Percentiles rank a stretch among this genome's conserved stretches.
phyloP scores from a whole-genome alignment of 257 asterid genomes.

The Striga asiatica region DNA sequence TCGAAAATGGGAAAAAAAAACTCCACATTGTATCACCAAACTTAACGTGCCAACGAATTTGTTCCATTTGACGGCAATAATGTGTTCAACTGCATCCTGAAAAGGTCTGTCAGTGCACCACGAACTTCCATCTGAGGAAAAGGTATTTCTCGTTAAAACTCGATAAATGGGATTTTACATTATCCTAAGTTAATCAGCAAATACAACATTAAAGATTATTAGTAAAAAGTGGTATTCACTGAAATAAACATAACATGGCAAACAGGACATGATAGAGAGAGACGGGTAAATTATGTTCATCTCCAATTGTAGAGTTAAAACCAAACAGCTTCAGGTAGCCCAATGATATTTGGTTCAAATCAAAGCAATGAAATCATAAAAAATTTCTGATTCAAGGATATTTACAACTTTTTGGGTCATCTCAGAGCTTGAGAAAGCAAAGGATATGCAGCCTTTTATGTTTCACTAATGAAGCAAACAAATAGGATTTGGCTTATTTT shows the following conservation, averaged over 20 bases:
- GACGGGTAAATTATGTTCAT: too few species aligned
- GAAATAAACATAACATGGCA: too few species aligned
- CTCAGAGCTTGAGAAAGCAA: not conserved
- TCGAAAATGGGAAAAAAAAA: not conserved
- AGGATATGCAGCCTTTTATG: not conserved
- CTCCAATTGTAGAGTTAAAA: too few species aligned
- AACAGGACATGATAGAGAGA: too few species aligned
- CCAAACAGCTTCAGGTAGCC: too few species aligned
- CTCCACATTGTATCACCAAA: not conserved
- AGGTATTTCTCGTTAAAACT: not conserved
- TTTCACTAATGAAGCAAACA: not conserved
- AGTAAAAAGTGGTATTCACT: too few species aligned
- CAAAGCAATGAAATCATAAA: not conserved
- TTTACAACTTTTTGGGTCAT: not conserved
- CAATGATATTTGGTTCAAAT: too few species aligned
- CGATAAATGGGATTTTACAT: not conserved
- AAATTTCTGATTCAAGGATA: not conserved
- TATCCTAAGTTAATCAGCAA: too few species aligned
- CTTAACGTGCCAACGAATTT: not conserved
- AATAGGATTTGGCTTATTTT: not conserved
- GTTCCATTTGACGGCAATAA: conserved; percentile 24
- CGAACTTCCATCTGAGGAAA: conserved; percentile 80
- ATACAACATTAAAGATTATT: too few species aligned
- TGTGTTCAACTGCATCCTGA: conserved; percentile 56
- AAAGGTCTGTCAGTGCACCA: conserved; percentile 79